A percentile compares a stretch with the other conserved stretches of the same genome.
These are phyloP conservation scores for Xenosphaeropsis pyriputrescens DNA, from an alignment of 2,329 filamentous ascomycete species.

Conservation along the genomic window DNA sequence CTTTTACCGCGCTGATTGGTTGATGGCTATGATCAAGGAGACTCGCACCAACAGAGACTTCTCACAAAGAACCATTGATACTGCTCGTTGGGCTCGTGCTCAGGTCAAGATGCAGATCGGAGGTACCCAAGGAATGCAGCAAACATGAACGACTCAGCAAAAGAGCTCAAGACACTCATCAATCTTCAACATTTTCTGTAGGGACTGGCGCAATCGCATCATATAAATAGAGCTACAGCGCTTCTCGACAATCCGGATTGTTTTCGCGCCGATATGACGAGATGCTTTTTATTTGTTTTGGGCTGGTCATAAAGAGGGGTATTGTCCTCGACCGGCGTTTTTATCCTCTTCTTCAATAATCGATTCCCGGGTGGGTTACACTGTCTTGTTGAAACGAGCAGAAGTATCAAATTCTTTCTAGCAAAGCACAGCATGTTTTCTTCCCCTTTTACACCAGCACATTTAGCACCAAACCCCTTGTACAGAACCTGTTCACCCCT, in stretches of 20 bases:
- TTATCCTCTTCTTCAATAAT: constrained; percentile 8
- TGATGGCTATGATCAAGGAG: constrained; percentile 81
- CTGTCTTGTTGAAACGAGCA: constrained; percentile 1
- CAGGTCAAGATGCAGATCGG: constrained; percentile 85
- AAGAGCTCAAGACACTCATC: constrained; percentile 8
- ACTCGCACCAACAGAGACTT: constrained; percentile 83
- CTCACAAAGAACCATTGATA: constrained; percentile 72
- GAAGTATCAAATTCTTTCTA: background rate
- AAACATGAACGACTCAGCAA: constrained; percentile 14
- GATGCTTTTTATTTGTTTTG: constrained; percentile 8
- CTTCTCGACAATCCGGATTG: constrained; percentile 7
- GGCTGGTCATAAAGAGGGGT: constrained; percentile 16
- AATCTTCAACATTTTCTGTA: constrained; percentile 6
- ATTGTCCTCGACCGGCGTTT: constrained; percentile 19
- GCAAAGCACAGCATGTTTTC: constrained; percentile 1
- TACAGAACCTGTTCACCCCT: constrained; percentile 2
- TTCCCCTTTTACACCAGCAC: background rate
- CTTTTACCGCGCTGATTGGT: constrained; percentile 82
- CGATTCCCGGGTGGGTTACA: constrained; percentile 1
- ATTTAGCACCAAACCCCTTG: constrained; percentile 2
- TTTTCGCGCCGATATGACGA: background rate
- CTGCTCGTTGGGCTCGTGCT: constrained; percentile 92
- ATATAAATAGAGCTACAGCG: constrained; percentile 7
- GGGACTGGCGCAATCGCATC: background rate
- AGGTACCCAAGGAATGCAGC: constrained; percentile 22